Conservation (phyloP, 2,329 filamentous ascomycete species). For the Byssothecium circinans region DNA sequence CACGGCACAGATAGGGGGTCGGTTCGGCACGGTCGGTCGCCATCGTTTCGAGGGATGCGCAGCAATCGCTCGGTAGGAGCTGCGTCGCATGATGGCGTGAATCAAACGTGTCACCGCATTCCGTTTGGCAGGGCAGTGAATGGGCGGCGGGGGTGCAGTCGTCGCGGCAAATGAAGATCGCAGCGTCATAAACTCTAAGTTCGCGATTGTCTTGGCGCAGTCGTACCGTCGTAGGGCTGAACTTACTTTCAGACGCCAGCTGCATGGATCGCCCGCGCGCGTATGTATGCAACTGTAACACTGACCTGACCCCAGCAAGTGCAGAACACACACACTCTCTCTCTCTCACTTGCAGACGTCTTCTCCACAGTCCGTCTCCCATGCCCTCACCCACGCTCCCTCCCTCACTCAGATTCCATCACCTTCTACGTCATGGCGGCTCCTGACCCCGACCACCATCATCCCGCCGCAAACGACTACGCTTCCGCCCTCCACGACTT, state of each 20-base stretch:
- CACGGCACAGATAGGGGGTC: conserved; percentile 15
- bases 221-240: conserved; percentile 2
- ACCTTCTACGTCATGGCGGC: conserved; percentile 23
- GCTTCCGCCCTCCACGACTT: background rate
- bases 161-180: background rate
- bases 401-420: background rate
- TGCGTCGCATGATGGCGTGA: conserved; percentile 35
- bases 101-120: conserved; percentile 29
- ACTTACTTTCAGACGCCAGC: background rate
- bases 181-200: conserved; percentile 7
- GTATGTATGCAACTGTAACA: no score
- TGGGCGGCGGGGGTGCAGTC: background rate
- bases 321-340: no score
- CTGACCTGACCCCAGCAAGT: no score
- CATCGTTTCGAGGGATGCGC: conserved; percentile 23
- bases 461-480: conserved; percentile 2
- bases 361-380: no score
- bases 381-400: no score
- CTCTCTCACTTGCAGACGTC: no score
- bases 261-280: no score
- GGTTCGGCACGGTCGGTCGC: conserved; percentile 12
- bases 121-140: conserved; percentile 8
- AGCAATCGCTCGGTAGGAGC: conserved; percentile 23
- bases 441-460: conserved; percentile 8
- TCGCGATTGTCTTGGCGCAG: no score